Base-by-base conservation (phyloP, 805 yeast genomes). In the Soucietia sequanensis region DNA sequence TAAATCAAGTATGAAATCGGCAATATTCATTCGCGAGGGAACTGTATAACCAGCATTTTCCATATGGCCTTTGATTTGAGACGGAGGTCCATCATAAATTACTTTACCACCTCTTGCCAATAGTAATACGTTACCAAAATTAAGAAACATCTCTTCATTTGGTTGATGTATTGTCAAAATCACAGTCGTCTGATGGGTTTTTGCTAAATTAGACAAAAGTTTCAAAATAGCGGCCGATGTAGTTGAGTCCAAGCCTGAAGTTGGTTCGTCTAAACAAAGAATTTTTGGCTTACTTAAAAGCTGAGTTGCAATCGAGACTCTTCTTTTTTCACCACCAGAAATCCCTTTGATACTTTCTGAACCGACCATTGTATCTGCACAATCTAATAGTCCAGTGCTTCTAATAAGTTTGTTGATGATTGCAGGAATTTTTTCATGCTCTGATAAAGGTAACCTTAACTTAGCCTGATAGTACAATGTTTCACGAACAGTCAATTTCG, bases 161-260 rank as follows among this genome's bases (percentile, higher is more conserved):
- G 96, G 95, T 50, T 87, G 96, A 56, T 87, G 95, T 33, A 88
- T 84, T 0, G 95, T 86, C 35, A 81, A 56, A 44, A 76, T 62
- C 16, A 87, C 73, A 6, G 88, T 71, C 0, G 95, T 84, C 9
- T 80, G 77, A 5, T 81, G 78, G 20, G 70, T 73, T 2, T 42
- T 50, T 2, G 88, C 76, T 23, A 88, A 57, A 3, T 68, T 65
- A 33, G 76, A 66, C 38, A 87, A 63, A 25, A 87, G 75, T 20
- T 70, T 64, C 26, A 88, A 54, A 23, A 87, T 82, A 2, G 85
- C 74, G 1, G 76, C 70, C 0, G 95, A 84, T 0, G 93, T 85
- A 38, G 84, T 77, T 9, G 90, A 77, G 51, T 88, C 96, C 17
- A 88, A 67, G 0, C 96, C 96, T 4, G 95, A 84, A 0, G 95